Evolutionary conservation across 805 yeast species (phyloP), one percentile per base, ranked within the genome.

Genomic region (Candida silvatica): DNA sequence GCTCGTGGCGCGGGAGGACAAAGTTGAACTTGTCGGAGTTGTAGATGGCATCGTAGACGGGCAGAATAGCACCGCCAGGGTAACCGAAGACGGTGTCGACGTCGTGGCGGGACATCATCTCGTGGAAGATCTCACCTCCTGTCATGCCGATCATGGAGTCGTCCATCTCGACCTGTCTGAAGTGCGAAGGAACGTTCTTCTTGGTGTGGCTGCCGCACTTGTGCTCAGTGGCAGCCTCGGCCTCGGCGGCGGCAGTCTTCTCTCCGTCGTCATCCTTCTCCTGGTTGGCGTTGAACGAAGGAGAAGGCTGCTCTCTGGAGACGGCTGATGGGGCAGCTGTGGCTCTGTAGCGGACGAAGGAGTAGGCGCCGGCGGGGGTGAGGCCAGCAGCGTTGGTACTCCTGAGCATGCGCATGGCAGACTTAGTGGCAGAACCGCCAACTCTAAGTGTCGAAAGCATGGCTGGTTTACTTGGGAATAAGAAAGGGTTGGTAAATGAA

Each of bases 121-220:
- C 97, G 60, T 90, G 97, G 67, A 92, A 92, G 43, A 92, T 88
- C 64, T 92, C 92, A 48, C 98, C 98, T 44, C 98, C 98, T n/a
- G 95, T 80, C 49, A 87, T 71, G 14, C 98, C 98, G 37, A 92
- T 87, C 51, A 90, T 78, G 4, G 95, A 82, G 51, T 81, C 88
- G 51, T 83, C 94, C 80, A 45, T 45, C 23, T 41, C 28, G 18
- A 30, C 23, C 34, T 24, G 18, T 37, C 32, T 26, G n/a, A 35
- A 41, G 31, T 40, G 52, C 41, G 31, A 44, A 39, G 20, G 50
- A 44, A 25, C 42, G 5, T 18, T 38, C 31, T 42, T 46, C 8
- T 38, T 15, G 34, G 41, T 44, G 20, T 56, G 43, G 37, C 56
- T 58, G 15, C 19, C 12, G 18, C 35, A 32, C 11, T 14, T 17